Evolutionary conservation across 805 yeast genomes (phyloP).

Genomic region (Dipodascopsis tothii): DNA sequence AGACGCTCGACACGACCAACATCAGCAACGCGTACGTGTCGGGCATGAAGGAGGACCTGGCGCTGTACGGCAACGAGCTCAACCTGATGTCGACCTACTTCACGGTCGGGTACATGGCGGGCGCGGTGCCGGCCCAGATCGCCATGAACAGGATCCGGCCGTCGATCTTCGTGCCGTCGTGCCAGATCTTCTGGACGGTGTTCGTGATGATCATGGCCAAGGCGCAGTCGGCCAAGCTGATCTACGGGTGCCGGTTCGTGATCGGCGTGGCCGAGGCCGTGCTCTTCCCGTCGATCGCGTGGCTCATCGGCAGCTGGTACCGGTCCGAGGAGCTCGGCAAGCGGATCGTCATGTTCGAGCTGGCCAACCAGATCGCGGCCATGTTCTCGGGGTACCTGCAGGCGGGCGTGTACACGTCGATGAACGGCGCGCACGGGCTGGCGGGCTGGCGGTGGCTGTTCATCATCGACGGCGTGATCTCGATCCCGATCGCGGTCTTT

Average conservation of each 20-base stretch:
- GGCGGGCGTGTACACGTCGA: constrained; percentile 43
- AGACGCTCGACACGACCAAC: constrained; percentile 52
- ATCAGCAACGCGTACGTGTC: constrained; percentile 58
- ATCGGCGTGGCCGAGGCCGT: constrained; percentile 33
- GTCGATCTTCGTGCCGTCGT: constrained; percentile 34
- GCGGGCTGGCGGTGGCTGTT: constrained; percentile 67
- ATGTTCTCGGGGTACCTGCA: constrained; percentile 58
- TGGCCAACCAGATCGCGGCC: constrained; percentile 56
- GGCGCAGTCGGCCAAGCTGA: constrained; percentile 41
- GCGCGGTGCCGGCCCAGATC: constrained; percentile 31
- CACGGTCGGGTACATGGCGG: constrained; percentile 48
- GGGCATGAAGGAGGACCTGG: constrained; percentile 50
- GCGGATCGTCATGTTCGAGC: constrained; percentile 44
- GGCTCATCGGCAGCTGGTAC: constrained; percentile 48
- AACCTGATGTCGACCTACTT: constrained; percentile 49
- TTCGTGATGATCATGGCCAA: constrained; percentile 43
- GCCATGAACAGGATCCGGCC: constrained; percentile 27
- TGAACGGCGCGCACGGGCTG: constrained; percentile 48
- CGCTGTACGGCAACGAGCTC: constrained; percentile 53
- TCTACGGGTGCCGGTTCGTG: constrained; percentile 58
- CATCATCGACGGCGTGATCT: constrained; percentile 50
- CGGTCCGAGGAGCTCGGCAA: constrained; percentile 45
- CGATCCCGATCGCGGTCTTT: constrained; percentile 33
- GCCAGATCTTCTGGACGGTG: constrained; percentile 61
- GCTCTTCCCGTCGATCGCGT: constrained; percentile 36